Conservation (phyloP, 169 alveolate genomes). For the Plasmodium cynomolgi region DNA sequence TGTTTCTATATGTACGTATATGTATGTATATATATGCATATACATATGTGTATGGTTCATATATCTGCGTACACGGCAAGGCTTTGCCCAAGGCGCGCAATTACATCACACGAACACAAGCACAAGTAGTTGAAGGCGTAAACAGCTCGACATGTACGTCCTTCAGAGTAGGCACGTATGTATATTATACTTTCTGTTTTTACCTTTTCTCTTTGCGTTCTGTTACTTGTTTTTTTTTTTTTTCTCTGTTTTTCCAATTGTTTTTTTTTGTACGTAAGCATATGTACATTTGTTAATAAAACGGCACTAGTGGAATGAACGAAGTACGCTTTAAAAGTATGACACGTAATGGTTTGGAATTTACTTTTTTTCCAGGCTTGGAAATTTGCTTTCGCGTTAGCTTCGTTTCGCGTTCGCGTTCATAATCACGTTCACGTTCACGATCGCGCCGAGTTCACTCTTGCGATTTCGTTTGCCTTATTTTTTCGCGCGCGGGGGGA, state of each 20-base stretch:
- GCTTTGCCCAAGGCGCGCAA: background rate
- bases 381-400: background rate
- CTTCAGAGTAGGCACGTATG: background rate
- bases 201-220: background rate
- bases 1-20: background rate
- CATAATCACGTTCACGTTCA: too few relatives aligned
- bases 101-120: background rate
- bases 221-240: constrained; percentile 7
- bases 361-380: background rate
- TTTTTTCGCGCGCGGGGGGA: background rate
- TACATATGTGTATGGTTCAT: background rate
- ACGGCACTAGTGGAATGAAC: background rate
- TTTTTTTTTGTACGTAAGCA: background rate
- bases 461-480: background rate
- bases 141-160: background rate
- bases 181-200: background rate
- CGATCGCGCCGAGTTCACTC: background rate
- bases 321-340: background rate
- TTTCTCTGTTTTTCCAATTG: background rate
- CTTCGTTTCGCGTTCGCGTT: too few relatives aligned
- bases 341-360: background rate
- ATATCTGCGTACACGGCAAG: background rate
- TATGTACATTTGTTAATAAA: background rate
- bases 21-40: background rate
- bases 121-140: background rate